These are phyloP conservation scores for Dittrichia graveolens DNA, from an alignment of 129 eudicot genomes.

Conservation along the genomic window DNA sequence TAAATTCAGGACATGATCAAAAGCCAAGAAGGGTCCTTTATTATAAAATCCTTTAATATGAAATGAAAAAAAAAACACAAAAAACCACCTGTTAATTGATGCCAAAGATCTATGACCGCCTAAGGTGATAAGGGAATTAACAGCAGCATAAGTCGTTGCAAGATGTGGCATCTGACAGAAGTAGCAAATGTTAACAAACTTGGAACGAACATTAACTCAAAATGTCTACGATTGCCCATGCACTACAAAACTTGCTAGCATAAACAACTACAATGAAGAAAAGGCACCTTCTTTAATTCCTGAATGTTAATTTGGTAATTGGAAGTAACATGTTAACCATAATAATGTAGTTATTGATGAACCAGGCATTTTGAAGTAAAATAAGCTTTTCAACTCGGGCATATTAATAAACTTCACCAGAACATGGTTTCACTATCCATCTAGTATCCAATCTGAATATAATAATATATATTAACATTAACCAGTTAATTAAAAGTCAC, in stretches of 20 bases:
- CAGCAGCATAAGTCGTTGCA: constrained; percentile 95
- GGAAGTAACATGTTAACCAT: neutral
- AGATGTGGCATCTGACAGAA: constrained; percentile 88
- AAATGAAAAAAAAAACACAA: constrained; percentile 22
- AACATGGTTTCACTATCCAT: neutral
- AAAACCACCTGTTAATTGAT: constrained; percentile 73
- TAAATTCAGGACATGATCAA: neutral
- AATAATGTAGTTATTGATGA: constrained; percentile 2
- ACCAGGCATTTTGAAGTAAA: neutral
- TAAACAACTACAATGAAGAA: constrained; percentile 2
- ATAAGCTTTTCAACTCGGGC: neutral
- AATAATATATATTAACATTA: neutral
- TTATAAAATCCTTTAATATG: neutral
- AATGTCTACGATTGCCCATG: constrained; percentile 3
- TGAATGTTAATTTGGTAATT: neutral
- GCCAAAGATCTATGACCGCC: constrained; percentile 74
- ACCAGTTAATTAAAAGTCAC: constrained; percentile 25
- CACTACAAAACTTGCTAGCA: constrained; percentile 5
- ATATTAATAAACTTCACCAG: neutral
- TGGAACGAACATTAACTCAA: neutral
- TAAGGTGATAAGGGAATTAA: constrained; percentile 79
- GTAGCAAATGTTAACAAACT: constrained; percentile 28
- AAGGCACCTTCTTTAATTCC: neutral
- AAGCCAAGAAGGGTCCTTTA: neutral
- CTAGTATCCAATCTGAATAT: constrained; percentile 6